Evolutionary conservation across 2,329 filamentous ascomycete genomes (phyloP), one percentile per base, ranked within the genome.

Genomic region (Exophiala aquamarina): DNA sequence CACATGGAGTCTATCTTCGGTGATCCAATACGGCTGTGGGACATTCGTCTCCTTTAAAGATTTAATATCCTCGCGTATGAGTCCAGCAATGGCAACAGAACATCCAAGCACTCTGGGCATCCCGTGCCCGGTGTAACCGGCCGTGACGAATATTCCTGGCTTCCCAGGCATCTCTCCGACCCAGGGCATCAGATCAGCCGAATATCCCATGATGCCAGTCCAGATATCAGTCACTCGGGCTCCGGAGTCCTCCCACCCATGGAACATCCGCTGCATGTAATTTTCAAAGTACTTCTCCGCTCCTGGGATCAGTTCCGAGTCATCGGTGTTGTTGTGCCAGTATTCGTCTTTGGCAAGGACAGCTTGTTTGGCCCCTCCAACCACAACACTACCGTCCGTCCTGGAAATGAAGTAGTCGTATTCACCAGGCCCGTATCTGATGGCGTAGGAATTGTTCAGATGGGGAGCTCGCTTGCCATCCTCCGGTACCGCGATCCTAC

Each of bases 371-470:
- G 71, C 81, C 9, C 83, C 83, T 1, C 83, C 83, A 4, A 86
- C 82, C 13, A 86, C 63, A 15, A 86, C 75, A 2, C 71, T 69
- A 0, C 71, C 72, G n/a, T 68, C 63, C 0, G 76, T 75, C 1
- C 79, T 71, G 1, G 77, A 72, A n/a, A 86, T 77, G 73, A 87
- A 80, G 63, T 87, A 87, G 50, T 87, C 84, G 59, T 84, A 86
- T 1, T 82, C 80, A 1, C 82, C 65, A 2, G 47, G 52, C 1
- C 70, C 69, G 59, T 82, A 83, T 26, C 84, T 77, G 54, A 86
- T 82, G 15, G 75, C 82, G 57, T 83, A 85, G 0, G 80, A 82
- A 3, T 69, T 72, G 8, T 67, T 63, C 54, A 65, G 47, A n/a
- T 61, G 47, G 37, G 64, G 57, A 26, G 57, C 19, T 17, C 21